phyloP scores from a whole-genome alignment of 768 basidiomycete species.

The Mycena latifolia region DNA sequence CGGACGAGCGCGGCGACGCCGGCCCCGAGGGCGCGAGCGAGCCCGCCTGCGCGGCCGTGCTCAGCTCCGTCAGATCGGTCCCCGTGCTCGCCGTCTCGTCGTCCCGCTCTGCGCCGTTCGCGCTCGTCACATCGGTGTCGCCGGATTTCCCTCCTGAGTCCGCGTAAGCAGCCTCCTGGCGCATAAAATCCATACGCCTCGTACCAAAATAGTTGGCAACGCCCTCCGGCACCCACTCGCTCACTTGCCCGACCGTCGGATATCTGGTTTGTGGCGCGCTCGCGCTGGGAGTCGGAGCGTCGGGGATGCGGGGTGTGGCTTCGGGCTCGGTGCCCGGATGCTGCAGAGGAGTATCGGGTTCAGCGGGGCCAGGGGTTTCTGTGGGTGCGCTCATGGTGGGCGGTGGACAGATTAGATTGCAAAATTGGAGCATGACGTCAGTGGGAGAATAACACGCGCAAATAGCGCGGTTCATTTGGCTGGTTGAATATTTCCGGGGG shows the following conservation, averaged over 20 bases:
- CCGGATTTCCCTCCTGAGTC: background rate
- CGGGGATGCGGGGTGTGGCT: background rate
- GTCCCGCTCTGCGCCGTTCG: slow-evolving; percentile 10
- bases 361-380: background rate
- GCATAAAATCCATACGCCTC: background rate
- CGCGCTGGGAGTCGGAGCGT: background rate
- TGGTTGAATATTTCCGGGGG: no score
- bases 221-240: background rate
- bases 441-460: background rate
- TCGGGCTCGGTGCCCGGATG: no score
- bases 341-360: background rate
- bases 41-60: slow-evolving; percentile 20
- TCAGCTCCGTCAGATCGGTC: slow-evolving; percentile 20
- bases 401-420: background rate
- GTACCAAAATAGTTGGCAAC: background rate
- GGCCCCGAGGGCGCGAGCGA: slow-evolving; percentile 1
- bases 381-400: slow-evolving; percentile 5
- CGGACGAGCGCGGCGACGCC: background rate
- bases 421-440: slow-evolving; percentile 9
- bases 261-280: background rate
- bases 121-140: background rate
- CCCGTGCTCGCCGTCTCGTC: slow-evolving; percentile 25
- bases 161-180: background rate
- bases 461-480: background rate
- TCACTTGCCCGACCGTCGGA: background rate